These are phyloP conservation scores for Aureobasidium leucospermi DNA, from an alignment of 2,329 filamentous ascomycete genomes.

Conservation along the genomic window DNA sequence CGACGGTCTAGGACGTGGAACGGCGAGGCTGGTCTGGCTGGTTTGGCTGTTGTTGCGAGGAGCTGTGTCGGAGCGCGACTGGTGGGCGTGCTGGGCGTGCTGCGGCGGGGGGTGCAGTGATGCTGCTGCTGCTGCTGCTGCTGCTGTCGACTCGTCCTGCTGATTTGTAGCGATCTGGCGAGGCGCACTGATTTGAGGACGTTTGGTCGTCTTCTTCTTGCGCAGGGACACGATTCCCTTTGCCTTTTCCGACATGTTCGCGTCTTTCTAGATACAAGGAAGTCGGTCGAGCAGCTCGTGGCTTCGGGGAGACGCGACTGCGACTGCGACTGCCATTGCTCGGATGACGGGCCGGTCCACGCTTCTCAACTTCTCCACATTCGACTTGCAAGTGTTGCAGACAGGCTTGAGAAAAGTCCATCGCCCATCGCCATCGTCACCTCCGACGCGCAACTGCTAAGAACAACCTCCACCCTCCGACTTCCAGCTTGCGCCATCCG, in stretches of 20 bases:
- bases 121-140: not conserved
- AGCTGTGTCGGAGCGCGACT: not conserved
- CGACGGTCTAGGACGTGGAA: slow-evolving; percentile 31
- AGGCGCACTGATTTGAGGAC: slow-evolving; percentile 53
- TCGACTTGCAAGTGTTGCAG: no score
- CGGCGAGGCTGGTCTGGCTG: slow-evolving; percentile 15
- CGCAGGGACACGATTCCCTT: slow-evolving; percentile 46
- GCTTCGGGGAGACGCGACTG: not conserved
- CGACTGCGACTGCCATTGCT: no score
- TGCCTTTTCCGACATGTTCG: slow-evolving; percentile 37
- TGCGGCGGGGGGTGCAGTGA: not conserved
- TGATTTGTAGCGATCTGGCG: slow-evolving; percentile 40
- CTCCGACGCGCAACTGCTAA: not conserved
- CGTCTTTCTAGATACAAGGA: no score
- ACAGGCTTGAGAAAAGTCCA: not conserved
- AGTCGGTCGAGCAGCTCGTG: not conserved
- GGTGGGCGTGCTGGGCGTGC: not conserved
- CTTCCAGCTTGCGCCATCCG: no score
- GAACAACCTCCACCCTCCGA: no score
- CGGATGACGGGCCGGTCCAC: no score
- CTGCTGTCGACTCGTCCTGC: slow-evolving; percentile 2
- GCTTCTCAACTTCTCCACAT: no score
- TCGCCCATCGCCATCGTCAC: not conserved
- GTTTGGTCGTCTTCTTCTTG: slow-evolving; percentile 50
- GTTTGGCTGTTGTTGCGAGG: not conserved